These are phyloP conservation scores for Tuber indicum DNA, from an alignment of 495 filamentous ascomycete species.

Conservation along the genomic window DNA sequence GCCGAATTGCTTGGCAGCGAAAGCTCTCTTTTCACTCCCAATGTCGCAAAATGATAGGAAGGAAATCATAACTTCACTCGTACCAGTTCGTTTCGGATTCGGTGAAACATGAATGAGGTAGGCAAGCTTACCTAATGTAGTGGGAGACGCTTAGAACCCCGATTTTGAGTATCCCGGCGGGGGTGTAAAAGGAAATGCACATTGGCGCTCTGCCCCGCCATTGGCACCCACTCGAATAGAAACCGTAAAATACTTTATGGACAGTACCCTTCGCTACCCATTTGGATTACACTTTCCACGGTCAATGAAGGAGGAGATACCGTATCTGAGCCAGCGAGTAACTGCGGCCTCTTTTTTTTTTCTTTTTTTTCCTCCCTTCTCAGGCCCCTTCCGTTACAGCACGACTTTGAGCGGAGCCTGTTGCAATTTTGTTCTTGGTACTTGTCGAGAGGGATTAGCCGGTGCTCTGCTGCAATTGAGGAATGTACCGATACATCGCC, in stretches of 20 bases:
- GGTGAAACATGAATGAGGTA: constrained; percentile 29
- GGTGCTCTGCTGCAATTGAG: constrained; percentile 21
- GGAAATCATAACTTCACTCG: background rate
- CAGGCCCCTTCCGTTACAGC: constrained; percentile 25
- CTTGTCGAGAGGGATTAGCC: constrained; percentile 36
- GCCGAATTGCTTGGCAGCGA: background rate
- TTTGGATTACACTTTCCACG: constrained; percentile 20
- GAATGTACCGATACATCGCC: constrained; percentile 25
- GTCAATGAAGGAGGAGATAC: constrained; percentile 16
- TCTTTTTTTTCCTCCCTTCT: constrained; percentile 14
- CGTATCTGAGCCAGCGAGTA: background rate
- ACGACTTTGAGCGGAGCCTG: constrained; percentile 2
- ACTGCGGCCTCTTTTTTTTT: constrained; percentile 9
- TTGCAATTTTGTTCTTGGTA: constrained; percentile 29
- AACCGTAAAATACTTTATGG: background rate
- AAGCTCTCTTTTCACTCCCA: background rate
- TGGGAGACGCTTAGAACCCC: constrained; percentile 28
- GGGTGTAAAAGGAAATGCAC: constrained; percentile 19
- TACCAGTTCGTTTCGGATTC: background rate
- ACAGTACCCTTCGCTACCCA: constrained; percentile 20
- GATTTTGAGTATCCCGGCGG: constrained; percentile 35
- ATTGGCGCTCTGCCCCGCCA: constrained; percentile 5
- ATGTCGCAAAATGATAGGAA: background rate
- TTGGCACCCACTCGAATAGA: background rate
- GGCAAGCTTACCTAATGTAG: constrained; percentile 20